Percentiles rank a stretch among this genome's conserved stretches.
These are phyloP conservation scores for Liriodendron chinense DNA, from an alignment of 164 flowering plant genomes.

Conservation along the genomic window DNA sequence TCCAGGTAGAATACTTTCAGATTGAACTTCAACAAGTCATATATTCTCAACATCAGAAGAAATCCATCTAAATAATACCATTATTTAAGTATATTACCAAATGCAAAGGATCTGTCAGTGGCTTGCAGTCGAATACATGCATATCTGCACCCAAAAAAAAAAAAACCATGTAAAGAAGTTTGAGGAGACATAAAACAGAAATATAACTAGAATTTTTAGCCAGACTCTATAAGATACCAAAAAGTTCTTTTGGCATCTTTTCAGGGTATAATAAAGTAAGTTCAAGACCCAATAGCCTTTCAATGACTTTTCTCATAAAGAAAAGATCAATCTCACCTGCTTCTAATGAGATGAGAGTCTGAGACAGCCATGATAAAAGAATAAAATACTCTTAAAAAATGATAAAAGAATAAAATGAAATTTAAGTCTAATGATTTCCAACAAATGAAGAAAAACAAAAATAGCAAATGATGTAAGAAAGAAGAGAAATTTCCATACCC, in stretches of 20 bases:
- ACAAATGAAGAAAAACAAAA: too few relatives aligned
- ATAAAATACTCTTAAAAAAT: too few relatives aligned
- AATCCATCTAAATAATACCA: not conserved
- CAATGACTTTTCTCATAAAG: not conserved
- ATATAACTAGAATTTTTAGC: not conserved
- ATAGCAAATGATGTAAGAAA: too few relatives aligned
- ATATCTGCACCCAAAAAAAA: constrained; percentile 89
- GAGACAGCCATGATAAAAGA: not conserved
- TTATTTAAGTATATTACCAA: constrained; percentile 56
- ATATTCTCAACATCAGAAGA: not conserved
- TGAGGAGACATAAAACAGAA: not conserved
- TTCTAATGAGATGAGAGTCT: not conserved
- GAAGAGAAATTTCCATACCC: too few relatives aligned
- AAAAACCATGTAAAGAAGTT: constrained; percentile 8
- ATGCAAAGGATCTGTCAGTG: constrained; percentile 69
- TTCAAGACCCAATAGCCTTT: not conserved
- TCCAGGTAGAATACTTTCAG: too few relatives aligned
- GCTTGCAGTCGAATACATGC: constrained; percentile 78
- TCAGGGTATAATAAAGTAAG: too few relatives aligned
- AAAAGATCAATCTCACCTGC: not conserved
- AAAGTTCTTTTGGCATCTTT: too few relatives aligned
- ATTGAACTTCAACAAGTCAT: not conserved
- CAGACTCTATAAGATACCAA: not conserved
- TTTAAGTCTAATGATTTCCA: not conserved
- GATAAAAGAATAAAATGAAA: not conserved